Percentiles rank a stretch among this genome's conserved stretches.
Evolutionary conservation across 2,329 filamentous ascomycete genomes (phyloP).

Genomic region (Ophiocordyceps camponoti-floridani): DNA sequence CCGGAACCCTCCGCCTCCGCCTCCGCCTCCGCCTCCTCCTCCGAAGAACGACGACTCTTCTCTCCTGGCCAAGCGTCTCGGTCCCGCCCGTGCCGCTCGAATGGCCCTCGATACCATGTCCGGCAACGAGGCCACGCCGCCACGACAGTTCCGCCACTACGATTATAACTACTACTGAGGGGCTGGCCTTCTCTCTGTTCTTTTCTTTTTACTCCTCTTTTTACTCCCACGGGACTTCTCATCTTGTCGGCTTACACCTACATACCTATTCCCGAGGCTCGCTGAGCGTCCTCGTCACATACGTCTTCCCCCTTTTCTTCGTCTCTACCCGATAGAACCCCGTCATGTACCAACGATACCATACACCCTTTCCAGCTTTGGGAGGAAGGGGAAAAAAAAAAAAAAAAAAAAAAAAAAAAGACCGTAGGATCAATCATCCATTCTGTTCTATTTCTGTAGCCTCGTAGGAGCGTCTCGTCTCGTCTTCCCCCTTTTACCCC

Average conservation of each 20-base stretch:
- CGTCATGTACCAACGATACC: not conserved
- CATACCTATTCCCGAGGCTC: not conserved
- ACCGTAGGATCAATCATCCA: not conserved
- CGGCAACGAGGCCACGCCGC: not conserved
- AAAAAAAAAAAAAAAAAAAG: too few species aligned
- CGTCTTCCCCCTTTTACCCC: not conserved
- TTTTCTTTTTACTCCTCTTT: not conserved
- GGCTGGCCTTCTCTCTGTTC: too few species aligned
- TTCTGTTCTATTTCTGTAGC: not conserved
- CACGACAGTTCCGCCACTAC: not conserved
- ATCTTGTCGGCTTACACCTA: not conserved
- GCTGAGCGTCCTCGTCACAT: not conserved
- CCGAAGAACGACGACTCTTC: constrained; percentile 5
- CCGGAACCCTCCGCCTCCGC: not conserved
- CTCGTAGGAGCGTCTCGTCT: not conserved
- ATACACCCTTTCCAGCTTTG: not conserved
- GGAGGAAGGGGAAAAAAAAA: too few species aligned
- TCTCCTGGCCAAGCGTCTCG: constrained; percentile 34
- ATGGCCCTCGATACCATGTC: constrained; percentile 15
- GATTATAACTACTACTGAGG: not conserved
- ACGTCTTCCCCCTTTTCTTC: not conserved
- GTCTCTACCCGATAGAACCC: not conserved
- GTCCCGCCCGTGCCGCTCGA: constrained; percentile 27
- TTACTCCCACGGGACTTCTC: not conserved
- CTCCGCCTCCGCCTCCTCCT: not conserved